Percentiles rank a stretch among this genome's conserved stretches.
These are phyloP conservation scores for Paraleonurus japonicus DNA, from an alignment of 257 asterid species.

Conservation along the genomic window DNA sequence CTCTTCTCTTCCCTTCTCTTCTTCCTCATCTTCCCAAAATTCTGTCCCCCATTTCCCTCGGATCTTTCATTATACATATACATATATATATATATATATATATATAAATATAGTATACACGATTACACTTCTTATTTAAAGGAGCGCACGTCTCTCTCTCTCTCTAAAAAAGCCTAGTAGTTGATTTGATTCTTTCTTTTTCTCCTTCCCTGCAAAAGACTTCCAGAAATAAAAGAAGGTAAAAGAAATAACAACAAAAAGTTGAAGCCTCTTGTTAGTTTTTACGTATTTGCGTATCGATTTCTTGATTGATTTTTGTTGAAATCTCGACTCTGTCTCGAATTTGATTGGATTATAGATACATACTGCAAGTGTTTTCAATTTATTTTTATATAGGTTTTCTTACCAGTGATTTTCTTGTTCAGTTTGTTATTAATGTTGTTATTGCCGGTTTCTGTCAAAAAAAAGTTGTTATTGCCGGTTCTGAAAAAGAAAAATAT, in stretches of 20 bases:
- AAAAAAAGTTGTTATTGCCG: no score
- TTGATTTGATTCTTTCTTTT: slow-evolving; percentile 28
- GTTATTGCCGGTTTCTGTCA: no score
- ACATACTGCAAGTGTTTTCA: not conserved
- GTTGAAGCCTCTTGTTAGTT: not conserved
- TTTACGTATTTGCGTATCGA: slow-evolving; percentile 24
- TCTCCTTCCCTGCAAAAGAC: slow-evolving; percentile 16
- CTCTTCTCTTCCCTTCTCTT: no score
- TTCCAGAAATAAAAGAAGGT: not conserved
- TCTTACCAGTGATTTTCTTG: not conserved
- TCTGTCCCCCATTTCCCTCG: slow-evolving; percentile 29
- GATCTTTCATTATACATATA: slow-evolving; percentile 25
- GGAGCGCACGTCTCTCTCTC: slow-evolving; percentile 20
- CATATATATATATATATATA: not conserved
- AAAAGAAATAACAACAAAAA: not conserved
- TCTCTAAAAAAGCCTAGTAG: slow-evolving; percentile 25
- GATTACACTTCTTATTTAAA: not conserved
- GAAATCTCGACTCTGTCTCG: not conserved
- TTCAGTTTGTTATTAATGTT: not conserved
- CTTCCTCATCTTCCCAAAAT: not conserved
- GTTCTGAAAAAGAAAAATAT: no score
- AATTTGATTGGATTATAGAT: slow-evolving; percentile 3
- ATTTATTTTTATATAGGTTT: not conserved
- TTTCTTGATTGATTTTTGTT: slow-evolving; percentile 18
- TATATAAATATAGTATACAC: not conserved